A percentile compares a stretch with the other conserved stretches of the same genome.
phyloP scores from a whole-genome alignment of 352 stramenopile genomes.

The Globisporangium polare region DNA sequence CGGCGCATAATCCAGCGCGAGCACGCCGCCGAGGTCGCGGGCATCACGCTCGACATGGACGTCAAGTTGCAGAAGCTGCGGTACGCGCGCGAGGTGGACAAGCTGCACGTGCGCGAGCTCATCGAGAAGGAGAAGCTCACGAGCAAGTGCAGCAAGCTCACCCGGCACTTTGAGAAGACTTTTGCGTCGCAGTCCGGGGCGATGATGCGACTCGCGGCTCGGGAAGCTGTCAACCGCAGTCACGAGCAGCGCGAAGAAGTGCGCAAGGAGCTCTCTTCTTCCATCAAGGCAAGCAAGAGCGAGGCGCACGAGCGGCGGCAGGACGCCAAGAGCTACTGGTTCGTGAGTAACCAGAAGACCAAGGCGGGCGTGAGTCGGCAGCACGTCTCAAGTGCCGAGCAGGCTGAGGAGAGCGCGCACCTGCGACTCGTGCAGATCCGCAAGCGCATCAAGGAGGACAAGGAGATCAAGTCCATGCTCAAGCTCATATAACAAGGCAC shows the following conservation, averaged over 20 bases:
- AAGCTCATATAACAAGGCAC: conserved; percentile 34
- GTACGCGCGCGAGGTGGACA: conserved; percentile 52
- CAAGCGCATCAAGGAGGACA: conserved; percentile 54
- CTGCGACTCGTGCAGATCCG: conserved; percentile 22
- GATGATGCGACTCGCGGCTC: conserved; percentile 60
- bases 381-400: conserved; percentile 10
- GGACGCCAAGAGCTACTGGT: conserved; percentile 69
- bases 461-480: conserved; percentile 68
- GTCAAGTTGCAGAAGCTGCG: conserved; percentile 62
- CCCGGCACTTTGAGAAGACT: conserved; percentile 39
- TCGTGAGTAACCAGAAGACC: conserved; percentile 48
- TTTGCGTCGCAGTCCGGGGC: conserved; percentile 59
- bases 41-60: conserved; percentile 58
- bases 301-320: conserved; percentile 37
- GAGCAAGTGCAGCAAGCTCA: conserved; percentile 35
- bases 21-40: conserved; percentile 46
- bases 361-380: conserved; percentile 27
- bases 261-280: conserved; percentile 22
- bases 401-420: conserved; percentile 17
- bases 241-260: conserved; percentile 26
- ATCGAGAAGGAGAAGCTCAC: conserved; percentile 51
- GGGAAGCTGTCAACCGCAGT: conserved; percentile 31
- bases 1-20: conserved; percentile 62
- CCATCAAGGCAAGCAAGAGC: conserved; percentile 28
- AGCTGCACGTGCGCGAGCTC: conserved; percentile 33